Conservation (phyloP, 495 filamentous ascomycete genomes). For the Penicillium pancosmium region DNA sequence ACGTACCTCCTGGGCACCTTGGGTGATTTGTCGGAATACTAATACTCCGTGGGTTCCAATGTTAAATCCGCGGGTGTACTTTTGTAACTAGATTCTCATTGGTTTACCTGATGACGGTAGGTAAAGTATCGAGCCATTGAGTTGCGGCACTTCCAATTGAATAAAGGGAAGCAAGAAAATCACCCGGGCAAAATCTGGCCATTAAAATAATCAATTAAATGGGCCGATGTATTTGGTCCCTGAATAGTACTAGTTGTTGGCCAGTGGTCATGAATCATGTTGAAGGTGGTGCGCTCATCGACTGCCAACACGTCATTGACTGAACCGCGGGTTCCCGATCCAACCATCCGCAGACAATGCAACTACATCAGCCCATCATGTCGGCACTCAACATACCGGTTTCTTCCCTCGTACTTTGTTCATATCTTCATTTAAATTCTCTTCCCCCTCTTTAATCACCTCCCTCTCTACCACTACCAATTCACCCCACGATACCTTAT, state of each 20-base stretch:
- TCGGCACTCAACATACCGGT: neutral
- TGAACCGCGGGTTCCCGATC: neutral
- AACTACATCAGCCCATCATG: neutral
- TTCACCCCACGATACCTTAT: neutral
- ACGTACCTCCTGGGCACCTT: too few relatives aligned
- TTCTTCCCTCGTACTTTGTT: neutral
- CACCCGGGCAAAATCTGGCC: too few relatives aligned
- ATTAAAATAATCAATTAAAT: neutral
- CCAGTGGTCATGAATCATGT: slow-evolving; percentile 1
- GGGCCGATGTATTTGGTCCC: neutral
- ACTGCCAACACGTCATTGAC: slow-evolving; percentile 16
- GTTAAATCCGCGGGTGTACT: too few relatives aligned
- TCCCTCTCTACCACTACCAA: neutral
- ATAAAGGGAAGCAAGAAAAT: too few relatives aligned
- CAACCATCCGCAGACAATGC: neutral
- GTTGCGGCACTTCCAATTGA: too few relatives aligned
- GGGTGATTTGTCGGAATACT: too few relatives aligned
- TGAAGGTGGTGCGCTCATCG: slow-evolving; percentile 10
- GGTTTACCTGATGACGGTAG: too few relatives aligned
- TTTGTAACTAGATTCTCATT: too few relatives aligned
- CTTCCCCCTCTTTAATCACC: neutral
- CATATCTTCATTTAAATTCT: neutral
- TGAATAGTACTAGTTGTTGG: neutral
- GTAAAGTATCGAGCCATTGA: too few relatives aligned
- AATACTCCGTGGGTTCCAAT: too few relatives aligned